These are phyloP conservation scores for Phytophthora chlamydospora DNA, from an alignment of 352 stramenopile species.

Conservation along the genomic window DNA sequence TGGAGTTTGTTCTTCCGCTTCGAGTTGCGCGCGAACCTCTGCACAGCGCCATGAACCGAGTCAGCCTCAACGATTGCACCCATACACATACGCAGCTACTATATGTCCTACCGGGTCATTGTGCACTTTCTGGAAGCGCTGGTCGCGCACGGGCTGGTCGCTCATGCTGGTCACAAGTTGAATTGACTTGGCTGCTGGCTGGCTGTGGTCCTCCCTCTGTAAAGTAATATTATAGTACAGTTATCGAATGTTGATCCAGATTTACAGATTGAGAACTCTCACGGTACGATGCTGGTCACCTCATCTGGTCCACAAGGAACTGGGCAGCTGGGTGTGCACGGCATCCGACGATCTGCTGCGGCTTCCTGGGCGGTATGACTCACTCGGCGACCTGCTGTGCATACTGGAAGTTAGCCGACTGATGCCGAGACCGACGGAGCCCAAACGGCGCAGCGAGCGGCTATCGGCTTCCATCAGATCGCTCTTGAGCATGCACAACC, in stretches of 20 bases:
- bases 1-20: constrained; percentile 87
- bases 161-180: constrained; percentile 35
- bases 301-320: constrained; percentile 4
- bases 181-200: constrained; percentile 1
- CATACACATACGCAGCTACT: too few species aligned
- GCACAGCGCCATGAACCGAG: background rate
- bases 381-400: constrained; percentile 1
- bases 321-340: constrained; percentile 10
- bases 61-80: too few species aligned
- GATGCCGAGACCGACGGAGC: constrained; percentile 10
- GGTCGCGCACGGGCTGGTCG: constrained; percentile 58
- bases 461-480: constrained; percentile 12
- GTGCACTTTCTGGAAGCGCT: constrained; percentile 88
- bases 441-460: background rate
- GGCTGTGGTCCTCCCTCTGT: background rate
- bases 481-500: constrained; percentile 17
- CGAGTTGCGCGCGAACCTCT: constrained; percentile 79
- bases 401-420: constrained; percentile 4
- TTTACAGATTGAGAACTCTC: too few species aligned
- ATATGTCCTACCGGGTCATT: constrained; percentile 65
- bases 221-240: too few species aligned
- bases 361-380: constrained; percentile 17
- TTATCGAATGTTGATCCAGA: too few species aligned
- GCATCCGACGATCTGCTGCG: constrained; percentile 14
- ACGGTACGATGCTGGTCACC: too few species aligned